Evolutionary conservation across 345 rosid species (phyloP), one percentile per base, ranked within the genome.

Genomic region (Gossypium anomalum): DNA sequence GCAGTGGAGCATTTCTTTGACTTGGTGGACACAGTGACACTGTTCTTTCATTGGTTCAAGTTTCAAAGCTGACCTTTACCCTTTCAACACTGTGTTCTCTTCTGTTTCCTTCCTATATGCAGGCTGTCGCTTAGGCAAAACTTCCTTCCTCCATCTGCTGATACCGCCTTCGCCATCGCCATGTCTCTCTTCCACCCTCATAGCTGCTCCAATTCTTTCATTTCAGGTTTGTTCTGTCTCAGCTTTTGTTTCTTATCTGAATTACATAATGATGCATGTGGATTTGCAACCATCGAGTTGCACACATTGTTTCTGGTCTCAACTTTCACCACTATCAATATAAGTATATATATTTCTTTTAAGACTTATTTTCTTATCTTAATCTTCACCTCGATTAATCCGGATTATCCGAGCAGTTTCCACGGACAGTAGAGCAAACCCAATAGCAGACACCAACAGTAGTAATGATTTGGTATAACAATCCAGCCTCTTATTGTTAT

Each of bases 391-490:
- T 43, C 44, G 19, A 44, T 4, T 67, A 67, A 7, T 49, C 44
- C 16, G 58, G 58, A 68, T 25, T 49, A 2, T 23, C 45, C n/a
- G 27, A 52, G 82, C 82, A 85, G 85, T 73, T 74, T 15, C 79
- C 75, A 17, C 56, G 48, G 71, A 62, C 22, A 65, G 11, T 75
- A 77, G 83, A 81, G 44, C 79, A 48, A 82, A 81, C 63, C 17
- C 71, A 34, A 75, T 20, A n/a, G 47, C 77, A 48, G 77, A 78
- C 48, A 74, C 72, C 23, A 74, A 77, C 34, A 48, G 77, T 70
- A 44, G 76, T 71, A 70, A 80, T 71, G 64, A 27, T 80, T 78
- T 75, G 87, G 95, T 90, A 83, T 13, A 20, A 66, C 7, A 44
- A 79, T 70, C 77, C 19, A 55, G 61, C 68, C 34, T 9, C 25